Conservation (phyloP, 257 asterid species). For the Penstemon eatonii region DNA sequence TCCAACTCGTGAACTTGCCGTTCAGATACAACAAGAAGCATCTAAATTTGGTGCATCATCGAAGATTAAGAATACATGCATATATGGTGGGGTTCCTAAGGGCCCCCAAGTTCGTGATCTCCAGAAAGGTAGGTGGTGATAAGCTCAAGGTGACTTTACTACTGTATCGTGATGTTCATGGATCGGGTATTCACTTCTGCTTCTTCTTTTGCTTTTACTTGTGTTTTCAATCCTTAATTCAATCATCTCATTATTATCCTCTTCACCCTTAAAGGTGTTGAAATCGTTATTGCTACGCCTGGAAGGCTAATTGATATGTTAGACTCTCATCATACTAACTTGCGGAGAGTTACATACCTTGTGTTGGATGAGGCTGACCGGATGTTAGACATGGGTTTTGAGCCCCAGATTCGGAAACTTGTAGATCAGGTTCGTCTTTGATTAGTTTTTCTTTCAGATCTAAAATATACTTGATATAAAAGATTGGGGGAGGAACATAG, state of each 20-base stretch:
- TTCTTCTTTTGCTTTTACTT: slow-evolving; percentile 40
- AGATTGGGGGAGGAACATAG: no score
- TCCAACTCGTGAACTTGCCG: slow-evolving; percentile 99
- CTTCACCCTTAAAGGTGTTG: slow-evolving; percentile 60
- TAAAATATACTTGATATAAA: no score
- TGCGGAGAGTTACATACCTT: slow-evolving; percentile 88
- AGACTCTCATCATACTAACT: slow-evolving; percentile 85
- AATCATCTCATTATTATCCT: slow-evolving; percentile 24
- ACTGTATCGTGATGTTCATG: slow-evolving; percentile 96
- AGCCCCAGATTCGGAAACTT: slow-evolving; percentile 86
- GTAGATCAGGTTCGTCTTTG: slow-evolving; percentile 66
- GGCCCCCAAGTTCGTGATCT: slow-evolving; percentile 99
- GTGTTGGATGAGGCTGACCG: slow-evolving; percentile 96
- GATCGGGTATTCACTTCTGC: slow-evolving; percentile 99
- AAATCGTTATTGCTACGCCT: slow-evolving; percentile 89
- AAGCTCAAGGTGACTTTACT: slow-evolving; percentile 98
- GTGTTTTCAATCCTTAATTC: slow-evolving; percentile 21
- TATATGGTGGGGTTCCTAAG: slow-evolving; percentile 99
- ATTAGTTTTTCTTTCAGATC: not conserved
- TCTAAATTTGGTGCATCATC: slow-evolving; percentile 98
- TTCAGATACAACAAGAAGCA: slow-evolving; percentile 98
- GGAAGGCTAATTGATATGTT: slow-evolving; percentile 93
- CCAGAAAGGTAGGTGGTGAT: slow-evolving; percentile 99
- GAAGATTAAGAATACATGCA: slow-evolving; percentile 97
- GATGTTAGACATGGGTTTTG: slow-evolving; percentile 96